Conservation (phyloP, 2,329 filamentous ascomycete species). For the Epichloe brachyelytri region DNA sequence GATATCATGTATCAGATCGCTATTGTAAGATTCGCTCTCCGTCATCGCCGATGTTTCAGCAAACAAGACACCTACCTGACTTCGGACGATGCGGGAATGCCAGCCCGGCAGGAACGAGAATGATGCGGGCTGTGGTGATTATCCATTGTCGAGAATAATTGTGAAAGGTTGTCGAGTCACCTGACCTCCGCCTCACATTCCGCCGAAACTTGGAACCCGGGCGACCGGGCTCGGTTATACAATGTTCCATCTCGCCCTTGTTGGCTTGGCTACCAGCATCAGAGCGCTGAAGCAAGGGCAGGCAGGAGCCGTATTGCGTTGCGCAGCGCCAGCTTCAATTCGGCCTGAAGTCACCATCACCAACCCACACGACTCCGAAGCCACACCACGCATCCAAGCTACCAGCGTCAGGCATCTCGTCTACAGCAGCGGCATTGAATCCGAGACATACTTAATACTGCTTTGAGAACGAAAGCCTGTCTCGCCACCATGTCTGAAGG, state of each 20-base stretch:
- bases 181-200: not conserved
- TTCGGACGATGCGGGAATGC: not conserved
- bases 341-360: slow-evolving; percentile 14
- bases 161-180: not conserved
- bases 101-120: not conserved
- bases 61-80: not conserved
- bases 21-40: too few relatives aligned
- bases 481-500: slow-evolving; percentile 59
- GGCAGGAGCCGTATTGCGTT: slow-evolving; percentile 27
- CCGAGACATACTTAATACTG: not conserved
- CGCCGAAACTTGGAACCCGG: not conserved
- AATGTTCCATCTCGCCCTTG: slow-evolving; percentile 21
- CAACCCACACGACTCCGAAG: not conserved
- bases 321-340: slow-evolving; percentile 1
- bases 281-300: slow-evolving; percentile 9
- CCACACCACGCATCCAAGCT: not conserved
- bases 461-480: not conserved
- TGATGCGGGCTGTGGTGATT: not conserved
- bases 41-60: not conserved
- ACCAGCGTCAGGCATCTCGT: not conserved
- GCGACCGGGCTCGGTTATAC: not conserved
- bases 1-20: too few relatives aligned
- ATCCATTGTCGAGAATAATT: not conserved
- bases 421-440: not conserved
- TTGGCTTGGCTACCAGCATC: slow-evolving; percentile 10